Base-by-base conservation (phyloP, 306 rosid species). In the Cicer chorassanicum region DNA sequence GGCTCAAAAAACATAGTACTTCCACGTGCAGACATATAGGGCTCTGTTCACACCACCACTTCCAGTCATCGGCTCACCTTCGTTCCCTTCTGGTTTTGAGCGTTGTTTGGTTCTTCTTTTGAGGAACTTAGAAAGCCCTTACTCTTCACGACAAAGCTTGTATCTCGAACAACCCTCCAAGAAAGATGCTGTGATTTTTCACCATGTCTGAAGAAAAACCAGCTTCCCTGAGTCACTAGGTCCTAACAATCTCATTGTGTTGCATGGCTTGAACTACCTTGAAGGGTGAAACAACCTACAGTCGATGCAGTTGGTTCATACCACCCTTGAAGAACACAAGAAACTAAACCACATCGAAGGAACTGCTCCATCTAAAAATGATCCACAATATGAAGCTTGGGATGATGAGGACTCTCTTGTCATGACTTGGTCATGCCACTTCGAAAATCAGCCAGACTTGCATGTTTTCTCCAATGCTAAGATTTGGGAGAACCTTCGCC, bases 191-290 rank as follows among this genome's bases (percentile, higher is more conserved):
- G 19, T 5, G 55, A 50, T 5, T 50, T n/a, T 50, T 50, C 19
- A 50, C 9, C 56, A 50, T 15, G 40, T 57, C 40, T 21, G 64
- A 57, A 57, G 64, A 57, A 29, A 21, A 57, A 24, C n/a, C n/a
- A 21, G 36, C 38, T 19, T 4, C 64, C 64, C 40, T 10, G 11
- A 29, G 13, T 54, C 16, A 34, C 66, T 60, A 4, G 6, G 66
- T 60, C 66, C 66, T 9, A 36, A 6, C 14, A 13, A 60, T 38
- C 19, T 60, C 16, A 13, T 4, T 36, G 51, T 46, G 9, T 60
- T 60, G 43, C 19, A 60, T 29, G 43, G 10, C 66, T 12, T n/a
- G 18, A 29, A 60, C 43, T 11, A 38, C 18, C 18, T 60, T 60
- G 44, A 36, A 2, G 66, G 19, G 66, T 5, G 1, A 36, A 34